Evolutionary conservation across 1,139 yeast genomes (phyloP), one percentile per base, ranked within the genome.

Genomic region (Suhomyces panamericanus): DNA sequence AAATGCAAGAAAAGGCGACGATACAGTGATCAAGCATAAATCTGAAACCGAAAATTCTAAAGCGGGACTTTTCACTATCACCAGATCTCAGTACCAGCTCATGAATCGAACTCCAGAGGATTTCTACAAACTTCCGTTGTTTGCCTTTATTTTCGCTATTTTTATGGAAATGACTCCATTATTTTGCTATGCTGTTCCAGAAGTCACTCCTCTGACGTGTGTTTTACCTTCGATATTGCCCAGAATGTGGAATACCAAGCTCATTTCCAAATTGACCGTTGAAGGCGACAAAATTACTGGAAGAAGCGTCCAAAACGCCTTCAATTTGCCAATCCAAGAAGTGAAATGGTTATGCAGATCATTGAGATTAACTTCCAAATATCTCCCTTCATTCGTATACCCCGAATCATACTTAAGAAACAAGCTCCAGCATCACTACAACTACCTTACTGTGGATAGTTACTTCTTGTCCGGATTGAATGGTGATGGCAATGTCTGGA

Each of bases 171-270:
- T 68, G 41, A 83, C 91, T 0, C 87, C 93, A 0, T 37, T 82
- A 0, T 47, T 86, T 3, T 80, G 88, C 49, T 75, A 74, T 47
- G 52, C 70, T 1, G 63, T 85, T 42, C 95, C 95, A 0, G 77
- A 76, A 45, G 58, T 86, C 12, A 75, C 87, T 1, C 95, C 95
- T 0, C 75, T 77, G 52, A 85, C 93, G 0, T 87, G 95, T 62
- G 67, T 79, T 5, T 66, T 82, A 39, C 89, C 89, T 0, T 66
- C 70, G 2, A 63, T 80, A 13, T 54, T 71, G 32, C 74, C 77
- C 0, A 57, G 72, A 30, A 39, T 73, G 17, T 70, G 75, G 75
- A 54, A 53, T 36, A 41, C 55, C 1, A 48, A 41, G 35, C 42
- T 38, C 35, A 48, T 33, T 4, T 27, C 44, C 6, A 32, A 41